phyloP scores from a whole-genome alignment of 345 rosid species.

The Carallia brachiata region DNA sequence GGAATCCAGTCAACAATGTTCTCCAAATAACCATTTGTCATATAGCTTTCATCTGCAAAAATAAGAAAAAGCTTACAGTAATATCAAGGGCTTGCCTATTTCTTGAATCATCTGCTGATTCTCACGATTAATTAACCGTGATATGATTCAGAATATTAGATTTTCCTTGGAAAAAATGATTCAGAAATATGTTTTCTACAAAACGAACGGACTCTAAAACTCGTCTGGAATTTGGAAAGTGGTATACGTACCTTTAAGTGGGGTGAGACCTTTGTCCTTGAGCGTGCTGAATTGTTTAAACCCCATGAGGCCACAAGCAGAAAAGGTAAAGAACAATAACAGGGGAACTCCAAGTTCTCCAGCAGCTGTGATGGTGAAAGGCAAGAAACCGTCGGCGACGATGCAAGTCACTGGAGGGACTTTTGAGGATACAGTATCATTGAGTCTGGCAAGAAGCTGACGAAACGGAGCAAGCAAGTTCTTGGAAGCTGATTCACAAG shows the following conservation, averaged over 20 bases:
- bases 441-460: neutral
- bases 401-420: slow-evolving; percentile 12
- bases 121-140: neutral
- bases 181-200: too few species aligned
- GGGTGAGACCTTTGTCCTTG: slow-evolving; percentile 2
- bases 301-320: slow-evolving; percentile 12
- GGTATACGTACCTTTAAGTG: neutral
- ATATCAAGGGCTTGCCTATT: neutral
- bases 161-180: too few species aligned
- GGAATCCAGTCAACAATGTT: neutral
- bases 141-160: too few species aligned
- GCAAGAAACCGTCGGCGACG: slow-evolving; percentile 5
- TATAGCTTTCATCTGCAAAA: neutral
- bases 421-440: neutral
- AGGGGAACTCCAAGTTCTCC: slow-evolving; percentile 3
- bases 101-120: neutral
- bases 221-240: neutral
- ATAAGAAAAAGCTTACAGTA: neutral
- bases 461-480: neutral
- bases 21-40: slow-evolving; percentile 6
- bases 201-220: too few species aligned
- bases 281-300: slow-evolving; percentile 1
- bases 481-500: neutral
- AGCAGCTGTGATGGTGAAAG: neutral
- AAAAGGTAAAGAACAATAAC: neutral